Base-by-base conservation (phyloP, 192 early-diverging fungal species). In the Globomyces pollinis-pini region DNA sequence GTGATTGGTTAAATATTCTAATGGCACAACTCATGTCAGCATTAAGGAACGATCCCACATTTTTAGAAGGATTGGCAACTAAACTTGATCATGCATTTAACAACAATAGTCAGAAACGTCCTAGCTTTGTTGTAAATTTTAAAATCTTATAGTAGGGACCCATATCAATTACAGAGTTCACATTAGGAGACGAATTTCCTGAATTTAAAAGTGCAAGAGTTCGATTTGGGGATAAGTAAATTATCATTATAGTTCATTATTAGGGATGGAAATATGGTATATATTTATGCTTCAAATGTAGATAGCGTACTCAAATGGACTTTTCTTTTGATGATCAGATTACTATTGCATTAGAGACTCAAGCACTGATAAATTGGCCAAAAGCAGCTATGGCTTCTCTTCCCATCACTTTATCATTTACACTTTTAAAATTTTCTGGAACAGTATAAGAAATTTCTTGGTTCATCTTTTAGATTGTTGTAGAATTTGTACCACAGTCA, bases 301-400 rank as follows among this genome's bases (percentile, higher is more conserved):
- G n/a, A n/a, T n/a, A n/a, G n/a, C n/a, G n/a, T n/a, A n/a, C n/a
- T 16, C 50, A 36, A 21, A 74, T 97, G 20, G 86, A 86, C 31
- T 86, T 97, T 50, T 81, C 87, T 43, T 91, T 90, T 50, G 80
- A 88, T 50, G 93, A 99, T 69, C 89, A 96, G 57, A 76, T 99
- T n/a, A 88, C 90, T 26, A 64, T 99, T 28, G 93, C 91, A 0
- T 79, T 99, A 51, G 87, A 96, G 63, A 96, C 94, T 1, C 87
- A 86, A 32, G 73, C 96, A 16, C 70, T 97, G 34, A 78, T 99
- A 47, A 99, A 99, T 68, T 97, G 94, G 96, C 96, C 96, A 7
- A 87, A 83, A 47, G 74, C 84, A 12, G 68, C 77, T 21, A 87
- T 93, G 56, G 96, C 94, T 2, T 90, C 93, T 4, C 69, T 99